Evolutionary conservation across 2,329 filamentous ascomycete genomes (phyloP), one percentile per base, ranked within the genome.

Genomic region (Kalaharituber pfeilii): DNA sequence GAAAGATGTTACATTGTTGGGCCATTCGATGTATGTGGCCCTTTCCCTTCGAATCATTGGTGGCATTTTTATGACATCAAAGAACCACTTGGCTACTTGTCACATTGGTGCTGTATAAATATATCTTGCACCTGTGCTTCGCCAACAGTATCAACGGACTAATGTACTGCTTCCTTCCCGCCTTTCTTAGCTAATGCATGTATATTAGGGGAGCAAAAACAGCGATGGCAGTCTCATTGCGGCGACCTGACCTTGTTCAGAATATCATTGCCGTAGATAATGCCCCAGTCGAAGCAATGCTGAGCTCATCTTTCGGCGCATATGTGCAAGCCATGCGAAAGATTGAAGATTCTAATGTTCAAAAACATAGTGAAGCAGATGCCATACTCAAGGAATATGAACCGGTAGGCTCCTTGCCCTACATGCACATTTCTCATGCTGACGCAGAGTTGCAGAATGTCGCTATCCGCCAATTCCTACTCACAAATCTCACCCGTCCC

Each of bases 221-320:
- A 1, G 86, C 86, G 62, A 95, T 96, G 89, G 74, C 83, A 0
- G 72, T 95, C 56, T 86, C 86, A 2, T 76, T 96, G 30, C 73
- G 76, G 44, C 75, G 78, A 0, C 85, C 86, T 0, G 71, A 77
- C 5, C 70, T 80, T 2, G 75, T 94, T 56, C 73, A 75, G 15
- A 78, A 82, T 62, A 71, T 96, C 51, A 76, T 95, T 26, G 76
- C 86, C 1, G 87, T 96, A 11, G 89, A 96, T 71, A 96, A 96
- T 66, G 86, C 88, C 3, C 89, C 89, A 1, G 75, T 94, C 7
- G 86, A 93, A 66, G 84, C 83, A 13, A 75, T 77, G 0, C 74
- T 96, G 2, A 76, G 78, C 59, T 78, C 76, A 59, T 78, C 82
- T 64, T 96, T 96, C 66, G 77, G 74, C 2, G 79, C 78, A 58